Base-by-base conservation (phyloP, 2,329 filamentous ascomycete genomes). In the Corniculantispora saksenae region DNA sequence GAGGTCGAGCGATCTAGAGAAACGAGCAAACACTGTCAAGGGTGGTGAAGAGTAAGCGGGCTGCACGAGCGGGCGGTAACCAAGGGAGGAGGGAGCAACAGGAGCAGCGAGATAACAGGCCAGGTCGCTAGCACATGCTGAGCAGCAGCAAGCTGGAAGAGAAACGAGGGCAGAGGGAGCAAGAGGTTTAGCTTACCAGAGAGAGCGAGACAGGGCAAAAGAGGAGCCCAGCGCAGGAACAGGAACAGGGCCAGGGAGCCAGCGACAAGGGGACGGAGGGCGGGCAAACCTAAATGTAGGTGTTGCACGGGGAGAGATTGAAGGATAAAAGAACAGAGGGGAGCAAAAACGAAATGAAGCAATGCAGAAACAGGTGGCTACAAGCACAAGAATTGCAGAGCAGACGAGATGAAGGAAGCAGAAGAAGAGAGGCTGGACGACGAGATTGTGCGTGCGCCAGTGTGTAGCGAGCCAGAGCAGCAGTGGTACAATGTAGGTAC, bases 21-120 rank as follows among this genome's bases (percentile, higher is more conserved):
- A 32, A 55, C 54, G 38, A 48, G 29, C 32, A 59, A 64, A 54
- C 35, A 48, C 62, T 59, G 25, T 15, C 55, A 54, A 64, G 55
- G 55, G 63, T 51, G 53, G 51, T 51, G n/a, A 56, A 59, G 45
- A 48, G 55, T 64, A 58, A 59, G 63, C 56, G 63, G 40, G 56
- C 38, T 53, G 53, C 21, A 50, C 40, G 48, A 58, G 53, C 29
- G 61, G 61, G 61, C 48, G 54, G 29, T 47, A 54, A 40, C 35
- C 55, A 60, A 64, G 63, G 63, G 63, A 58, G 63, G 38, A 47
- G n/a, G 45, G 55, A 35, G 47, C 19, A 51, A 53, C 5, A 63
- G 51, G 38, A 56, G 51, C 50, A 55, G 27, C 32, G 6, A 32
- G 32, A 32, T 10, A 32, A 10, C 32, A 6, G 10, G 32, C 10